Conservation (phyloP, 805 yeast genomes). For the Candida taoyuanica region DNA sequence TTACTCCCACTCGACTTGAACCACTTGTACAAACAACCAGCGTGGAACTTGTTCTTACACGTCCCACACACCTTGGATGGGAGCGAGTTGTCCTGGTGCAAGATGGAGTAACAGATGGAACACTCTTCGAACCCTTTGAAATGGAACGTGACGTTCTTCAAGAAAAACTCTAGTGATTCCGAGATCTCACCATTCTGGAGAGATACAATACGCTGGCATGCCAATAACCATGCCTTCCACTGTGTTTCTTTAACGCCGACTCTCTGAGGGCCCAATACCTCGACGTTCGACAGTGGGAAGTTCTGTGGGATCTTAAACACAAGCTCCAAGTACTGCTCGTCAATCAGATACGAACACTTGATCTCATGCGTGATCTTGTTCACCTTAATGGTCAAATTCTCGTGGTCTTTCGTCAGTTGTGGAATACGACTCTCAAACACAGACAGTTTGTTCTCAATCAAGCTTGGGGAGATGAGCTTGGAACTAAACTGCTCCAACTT, state of each 20-base stretch:
- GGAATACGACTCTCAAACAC: slow-evolving; percentile 42
- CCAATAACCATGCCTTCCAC: slow-evolving; percentile 93
- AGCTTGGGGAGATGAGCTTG: slow-evolving; percentile 55
- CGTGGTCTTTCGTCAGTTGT: slow-evolving; percentile 31
- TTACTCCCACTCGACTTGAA: slow-evolving; percentile 89
- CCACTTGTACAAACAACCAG: slow-evolving; percentile 96
- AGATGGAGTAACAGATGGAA: slow-evolving; percentile 90
- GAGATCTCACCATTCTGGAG: slow-evolving; percentile 63
- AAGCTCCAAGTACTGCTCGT: slow-evolving; percentile 83
- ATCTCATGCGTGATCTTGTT: slow-evolving; percentile 62
- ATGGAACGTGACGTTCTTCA: slow-evolving; percentile 71
- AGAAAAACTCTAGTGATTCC: slow-evolving; percentile 37
- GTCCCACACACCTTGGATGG: slow-evolving; percentile 88
- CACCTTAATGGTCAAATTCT: slow-evolving; percentile 50
- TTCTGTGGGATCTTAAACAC: slow-evolving; percentile 65
- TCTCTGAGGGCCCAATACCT: slow-evolving; percentile 71
- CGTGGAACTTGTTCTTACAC: slow-evolving; percentile 90
- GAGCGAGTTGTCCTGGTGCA: slow-evolving; percentile 80
- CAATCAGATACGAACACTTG: slow-evolving; percentile 68
- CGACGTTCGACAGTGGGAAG: slow-evolving; percentile 74
- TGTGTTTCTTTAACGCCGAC: slow-evolving; percentile 87
- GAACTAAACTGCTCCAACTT: slow-evolving; percentile 60
- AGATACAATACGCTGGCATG: slow-evolving; percentile 79
- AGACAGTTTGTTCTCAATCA: slow-evolving; percentile 54
- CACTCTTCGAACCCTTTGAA: slow-evolving; percentile 95